Conservation (phyloP, 1,284 basidiomycete species). For the Leccinum colubrinum region DNA sequence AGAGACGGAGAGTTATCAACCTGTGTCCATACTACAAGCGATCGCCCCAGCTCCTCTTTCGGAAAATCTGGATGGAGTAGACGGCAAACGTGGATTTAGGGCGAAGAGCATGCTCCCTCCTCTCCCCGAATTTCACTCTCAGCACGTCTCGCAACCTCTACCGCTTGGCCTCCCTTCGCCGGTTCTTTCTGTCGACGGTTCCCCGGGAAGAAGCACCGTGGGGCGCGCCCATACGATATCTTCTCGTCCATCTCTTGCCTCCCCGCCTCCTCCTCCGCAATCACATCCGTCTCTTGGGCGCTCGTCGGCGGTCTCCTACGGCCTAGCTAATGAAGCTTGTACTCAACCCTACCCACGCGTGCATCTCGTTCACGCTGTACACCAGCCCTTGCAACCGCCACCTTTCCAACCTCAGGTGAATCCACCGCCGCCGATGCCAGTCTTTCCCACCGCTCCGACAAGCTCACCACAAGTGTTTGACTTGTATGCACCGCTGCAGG, state of each 20-base stretch:
- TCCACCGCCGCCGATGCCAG: constrained; percentile 8
- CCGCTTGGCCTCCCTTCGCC: constrained; percentile 1
- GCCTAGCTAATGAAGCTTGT: not conserved
- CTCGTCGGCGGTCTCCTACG: constrained; percentile 22
- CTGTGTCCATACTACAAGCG: constrained; percentile 17
- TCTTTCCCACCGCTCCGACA: constrained; percentile 44
- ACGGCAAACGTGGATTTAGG: not conserved
- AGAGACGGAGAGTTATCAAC: too few relatives aligned
- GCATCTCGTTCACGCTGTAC: not conserved
- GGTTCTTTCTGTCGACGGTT: not conserved
- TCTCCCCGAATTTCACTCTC: constrained; percentile 5
- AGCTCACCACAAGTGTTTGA: constrained; percentile 55
- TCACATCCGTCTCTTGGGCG: constrained; percentile 20
- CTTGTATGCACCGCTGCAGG: constrained; percentile 58
- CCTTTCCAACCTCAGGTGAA: constrained; percentile 8
- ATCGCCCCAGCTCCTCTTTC: constrained; percentile 2
- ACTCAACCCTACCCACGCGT: constrained; percentile 2
- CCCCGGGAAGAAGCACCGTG: constrained; percentile 11
- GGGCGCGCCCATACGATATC: constrained; percentile 24
- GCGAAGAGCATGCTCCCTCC: not conserved
- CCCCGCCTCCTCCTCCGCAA: constrained; percentile 13
- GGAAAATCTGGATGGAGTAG: constrained; percentile 1
- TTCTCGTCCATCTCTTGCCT: constrained; percentile 20
- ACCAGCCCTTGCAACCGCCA: constrained; percentile 2
- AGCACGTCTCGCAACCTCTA: constrained; percentile 2